Conservation (phyloP, 1,284 basidiomycete genomes). For the Moniliella sp. region DNA sequence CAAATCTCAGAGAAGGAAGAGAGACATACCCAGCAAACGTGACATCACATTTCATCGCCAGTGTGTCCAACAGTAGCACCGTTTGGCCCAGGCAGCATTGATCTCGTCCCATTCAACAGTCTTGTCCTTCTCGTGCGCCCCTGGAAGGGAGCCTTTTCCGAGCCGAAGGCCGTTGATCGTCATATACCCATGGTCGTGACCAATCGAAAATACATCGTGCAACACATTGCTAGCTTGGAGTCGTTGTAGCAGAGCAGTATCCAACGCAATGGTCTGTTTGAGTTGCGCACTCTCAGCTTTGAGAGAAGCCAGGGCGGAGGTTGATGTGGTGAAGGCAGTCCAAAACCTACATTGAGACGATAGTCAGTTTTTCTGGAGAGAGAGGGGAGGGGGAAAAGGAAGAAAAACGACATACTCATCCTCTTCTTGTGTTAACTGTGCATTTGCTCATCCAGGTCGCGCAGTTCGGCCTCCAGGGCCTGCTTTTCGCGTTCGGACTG, state of each 20-base stretch:
- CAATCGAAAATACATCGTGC: conserved; percentile 93
- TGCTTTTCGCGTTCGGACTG: conserved; percentile 21
- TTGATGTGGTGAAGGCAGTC: conserved; percentile 52
- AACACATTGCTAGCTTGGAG: conserved; percentile 87
- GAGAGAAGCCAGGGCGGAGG: conserved; percentile 47
- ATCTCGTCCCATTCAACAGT: conserved; percentile 88
- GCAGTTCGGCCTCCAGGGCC: conserved; percentile 38
- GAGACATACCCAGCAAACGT: conserved; percentile 7
- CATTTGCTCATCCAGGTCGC: conserved; percentile 53
- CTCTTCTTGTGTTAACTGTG: conserved; percentile 45
- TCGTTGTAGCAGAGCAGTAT: conserved; percentile 46
- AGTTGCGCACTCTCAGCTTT: conserved; percentile 49
- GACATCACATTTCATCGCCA: conserved; percentile 34
- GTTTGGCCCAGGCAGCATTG: conserved; percentile 94
- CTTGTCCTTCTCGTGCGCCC: conserved; percentile 3
- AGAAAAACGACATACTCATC: conserved; percentile 45
- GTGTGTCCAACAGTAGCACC: conserved; percentile 66
- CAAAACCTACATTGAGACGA: conserved; percentile 48
- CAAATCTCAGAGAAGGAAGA: not conserved
- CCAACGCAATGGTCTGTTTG: conserved; percentile 41
- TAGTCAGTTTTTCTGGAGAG: conserved; percentile 1
- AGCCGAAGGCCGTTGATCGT: conserved; percentile 87
- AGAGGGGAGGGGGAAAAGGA: not conserved
- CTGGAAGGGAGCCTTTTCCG: conserved; percentile 49
- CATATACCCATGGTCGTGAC: conserved; percentile 70